Base-by-base conservation (phyloP, 2,329 filamentous ascomycete genomes). In the Huntiella bhutanensis region DNA sequence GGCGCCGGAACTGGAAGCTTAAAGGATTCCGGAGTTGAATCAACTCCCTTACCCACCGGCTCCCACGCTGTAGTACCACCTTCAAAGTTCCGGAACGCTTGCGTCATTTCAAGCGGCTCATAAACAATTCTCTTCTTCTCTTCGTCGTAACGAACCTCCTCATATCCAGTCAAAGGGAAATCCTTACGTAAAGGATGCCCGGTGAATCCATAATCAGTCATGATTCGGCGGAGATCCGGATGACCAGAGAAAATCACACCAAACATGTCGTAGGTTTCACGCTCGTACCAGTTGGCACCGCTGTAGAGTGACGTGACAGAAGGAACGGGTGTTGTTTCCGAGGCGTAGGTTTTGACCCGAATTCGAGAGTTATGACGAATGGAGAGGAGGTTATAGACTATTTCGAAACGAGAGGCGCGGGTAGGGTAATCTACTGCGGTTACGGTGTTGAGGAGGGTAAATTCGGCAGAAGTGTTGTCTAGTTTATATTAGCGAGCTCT, bases 111-210 rank as follows among this genome's bases (percentile, higher is more conserved):
- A 43, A 98, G 71, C 36, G 92, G 91, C 71, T 98, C 92, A 32
- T 92, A 88, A 51, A 98, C 88, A 60, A 98, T 95, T 52, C 91
- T 77, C 77, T 98, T 98, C 82, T 95, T 98, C 73, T 98, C 92
- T 67, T 98, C 91, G 55, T 98, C 91, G 60, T 92, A 98, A 59
- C 91, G 75, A 55, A 98, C 81, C 69, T 98, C 92, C 33, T 91
- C 98, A 69, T 98, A 98, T 41, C 91, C 91, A 2, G 91, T 95
- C 61, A 98, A 67, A 16, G 91, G 91, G 69, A 98, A 98, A 61
- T 98, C 91, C 69, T 98, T 98, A 59, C 92, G 77, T 60, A 98
- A 68, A 37, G 91, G 91, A 67, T 98, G 91, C 45, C 91, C 91
- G 62, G 98, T 92, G 59, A 98, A 98, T 45, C 91, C 91, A 63